These are phyloP conservation scores for Ehretia macrophylla DNA, from an alignment of 257 asterid genomes.

Conservation along the genomic window DNA sequence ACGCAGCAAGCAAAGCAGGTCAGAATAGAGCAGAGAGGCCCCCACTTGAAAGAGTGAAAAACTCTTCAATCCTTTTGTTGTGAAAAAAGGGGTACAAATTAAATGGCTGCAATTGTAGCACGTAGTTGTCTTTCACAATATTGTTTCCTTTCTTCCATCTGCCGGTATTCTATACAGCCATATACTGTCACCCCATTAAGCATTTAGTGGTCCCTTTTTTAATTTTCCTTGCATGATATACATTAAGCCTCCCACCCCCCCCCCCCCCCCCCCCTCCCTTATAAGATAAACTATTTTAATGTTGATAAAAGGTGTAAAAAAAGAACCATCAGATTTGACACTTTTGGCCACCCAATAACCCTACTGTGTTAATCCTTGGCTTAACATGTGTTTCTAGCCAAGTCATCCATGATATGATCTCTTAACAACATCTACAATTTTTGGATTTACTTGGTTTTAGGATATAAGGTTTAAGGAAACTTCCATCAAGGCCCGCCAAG, in stretches of 20 bases:
- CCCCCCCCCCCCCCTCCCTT: conserved; percentile 6
- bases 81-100: conserved; percentile 53
- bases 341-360: conserved; percentile 18
- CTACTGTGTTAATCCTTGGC: conserved; percentile 15
- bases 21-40: conserved; percentile 40
- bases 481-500: too few relatives aligned
- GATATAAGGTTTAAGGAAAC: too few relatives aligned
- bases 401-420: neutral
- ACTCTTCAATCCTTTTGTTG: conserved; percentile 38
- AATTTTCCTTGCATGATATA: conserved; percentile 9
- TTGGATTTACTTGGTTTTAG: neutral
- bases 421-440: neutral
- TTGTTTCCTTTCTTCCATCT: conserved; percentile 63
- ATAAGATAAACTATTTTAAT: neutral
- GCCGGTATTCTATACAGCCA: conserved; percentile 60
- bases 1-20: conserved; percentile 19
- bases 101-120: conserved; percentile 63
- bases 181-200: conserved; percentile 43
- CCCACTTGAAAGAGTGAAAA: conserved; percentile 44
- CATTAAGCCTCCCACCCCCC: conserved; percentile 9
- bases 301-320: neutral
- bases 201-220: conserved; percentile 61
- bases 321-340: conserved; percentile 8
- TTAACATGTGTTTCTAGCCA: neutral
- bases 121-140: conserved; percentile 42